These are phyloP conservation scores for Fragaria iinumae DNA, from an alignment of 306 rosid genomes.

Conservation along the genomic window DNA sequence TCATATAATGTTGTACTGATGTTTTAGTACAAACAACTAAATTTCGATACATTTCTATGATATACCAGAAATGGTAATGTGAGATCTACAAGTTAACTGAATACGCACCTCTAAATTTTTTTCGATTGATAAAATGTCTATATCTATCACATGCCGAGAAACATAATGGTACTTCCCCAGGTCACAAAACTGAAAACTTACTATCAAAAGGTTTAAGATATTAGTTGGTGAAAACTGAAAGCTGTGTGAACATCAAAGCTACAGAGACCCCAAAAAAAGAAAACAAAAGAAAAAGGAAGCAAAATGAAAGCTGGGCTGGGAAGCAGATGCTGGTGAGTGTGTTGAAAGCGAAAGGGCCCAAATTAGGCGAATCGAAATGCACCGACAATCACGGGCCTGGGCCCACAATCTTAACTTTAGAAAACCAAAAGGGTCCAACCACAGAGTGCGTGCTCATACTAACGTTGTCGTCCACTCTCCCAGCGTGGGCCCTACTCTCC, in stretches of 20 bases:
- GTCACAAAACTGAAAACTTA: background rate
- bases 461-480: constrained; percentile 11
- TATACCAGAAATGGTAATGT: background rate
- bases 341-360: background rate
- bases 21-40: background rate
- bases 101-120: no score
- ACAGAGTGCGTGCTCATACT: background rate
- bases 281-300: no score
- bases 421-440: background rate
- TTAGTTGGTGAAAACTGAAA: background rate
- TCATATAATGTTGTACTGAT: background rate
- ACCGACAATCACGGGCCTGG: constrained; percentile 5
- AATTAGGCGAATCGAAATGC: background rate
- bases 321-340: background rate
- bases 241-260: background rate
- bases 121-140: background rate
- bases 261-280: no score
- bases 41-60: background rate
- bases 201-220: background rate
- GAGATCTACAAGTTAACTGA: no score
- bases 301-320: background rate
- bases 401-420: background rate
- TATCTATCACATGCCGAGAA: background rate
- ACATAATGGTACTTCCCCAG: background rate
- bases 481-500: background rate